These are phyloP conservation scores for Narthecium ossifragum DNA, from an alignment of 106 monocot species.

Conservation along the genomic window DNA sequence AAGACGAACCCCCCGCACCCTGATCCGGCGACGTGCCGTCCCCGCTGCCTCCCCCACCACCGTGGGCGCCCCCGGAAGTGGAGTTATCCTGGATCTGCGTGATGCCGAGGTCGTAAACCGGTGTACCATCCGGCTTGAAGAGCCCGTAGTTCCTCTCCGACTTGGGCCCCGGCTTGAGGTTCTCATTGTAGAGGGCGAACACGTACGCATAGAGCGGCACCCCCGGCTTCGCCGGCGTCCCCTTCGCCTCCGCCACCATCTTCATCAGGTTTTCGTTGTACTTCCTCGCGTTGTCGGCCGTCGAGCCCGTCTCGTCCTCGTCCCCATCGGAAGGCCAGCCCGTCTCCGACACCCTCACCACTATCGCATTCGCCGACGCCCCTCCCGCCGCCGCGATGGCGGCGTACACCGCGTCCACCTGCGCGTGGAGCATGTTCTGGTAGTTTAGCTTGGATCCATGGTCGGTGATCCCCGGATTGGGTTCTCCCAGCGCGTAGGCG, in stretches of 20 bases:
- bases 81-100: conserved; percentile 2
- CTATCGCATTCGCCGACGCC: background rate
- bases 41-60: background rate
- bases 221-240: conserved; percentile 4
- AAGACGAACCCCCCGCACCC: background rate
- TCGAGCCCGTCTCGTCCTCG: conserved; percentile 1
- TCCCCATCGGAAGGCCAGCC: conserved; percentile 9
- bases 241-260: conserved; percentile 11
- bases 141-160: conserved; percentile 14
- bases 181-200: conserved; percentile 9
- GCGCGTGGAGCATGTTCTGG: conserved; percentile 10
- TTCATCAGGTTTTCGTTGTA: conserved; percentile 12
- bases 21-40: background rate
- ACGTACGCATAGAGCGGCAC: conserved; percentile 1
- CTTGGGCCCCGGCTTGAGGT: conserved; percentile 6
- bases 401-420: conserved; percentile 9
- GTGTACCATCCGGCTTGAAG: conserved; percentile 11
- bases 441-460: conserved; percentile 1
- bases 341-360: conserved; percentile 7
- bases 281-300: conserved; percentile 3
- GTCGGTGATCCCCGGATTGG: conserved; percentile 2
- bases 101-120: conserved; percentile 7
- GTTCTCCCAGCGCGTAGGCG: conserved; percentile 1
- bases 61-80: background rate
- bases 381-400: conserved; percentile 3